Evolutionary conservation across 192 early-diverging fungal species (phyloP), one percentile per base, ranked within the genome.

Genomic region (Coemansia sp.): DNA sequence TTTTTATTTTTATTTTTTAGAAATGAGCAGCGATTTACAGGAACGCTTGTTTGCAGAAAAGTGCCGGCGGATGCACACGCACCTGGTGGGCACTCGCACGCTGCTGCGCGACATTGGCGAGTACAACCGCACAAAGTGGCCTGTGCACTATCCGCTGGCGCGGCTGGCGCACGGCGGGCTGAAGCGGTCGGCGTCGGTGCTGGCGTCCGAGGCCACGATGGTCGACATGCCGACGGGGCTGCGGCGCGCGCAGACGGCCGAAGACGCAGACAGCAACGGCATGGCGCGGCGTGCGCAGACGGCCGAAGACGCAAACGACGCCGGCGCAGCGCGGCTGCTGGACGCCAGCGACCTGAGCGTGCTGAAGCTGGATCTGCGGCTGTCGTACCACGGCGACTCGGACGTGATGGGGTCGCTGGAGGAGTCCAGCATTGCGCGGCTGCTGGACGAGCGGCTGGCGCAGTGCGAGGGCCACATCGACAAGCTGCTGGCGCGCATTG

Each of bases 401-500:
- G 82, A 82, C 38, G 62, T 88, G 33, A 64, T 91, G 67, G 82
- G 72, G 40, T 85, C 81, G 42, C 69, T 90, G 42, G 88, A 89
- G 44, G 76, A 85, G 67, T 82, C 83, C 35, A 85, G 89, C 27
- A 89, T 91, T 60, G 80, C 88, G 25, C 85, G 83, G 35, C 79
- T 90, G 35, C 69, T 93, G 51, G 86, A 87, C 58, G 87, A 88
- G 45, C 82, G 85, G 19, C 71, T 93, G 31, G 46, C 59, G 54
- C 86, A 91, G 70, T 85, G 85, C 68, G 71, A 80, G 54, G 80
- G 81, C 25, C 89, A 98, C 62, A 83, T 96, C 28, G 86, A 91
- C 66, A 91, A 88, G 56, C 87, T 99, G 30, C 73, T 89, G 57
- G 79, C 84, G 30, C 89, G 97, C 32, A 89, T 97, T 23, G 82